Evolutionary conservation across 352 stramenopile genomes (phyloP).

Genomic region (Halophytophthora polymorphica): DNA sequence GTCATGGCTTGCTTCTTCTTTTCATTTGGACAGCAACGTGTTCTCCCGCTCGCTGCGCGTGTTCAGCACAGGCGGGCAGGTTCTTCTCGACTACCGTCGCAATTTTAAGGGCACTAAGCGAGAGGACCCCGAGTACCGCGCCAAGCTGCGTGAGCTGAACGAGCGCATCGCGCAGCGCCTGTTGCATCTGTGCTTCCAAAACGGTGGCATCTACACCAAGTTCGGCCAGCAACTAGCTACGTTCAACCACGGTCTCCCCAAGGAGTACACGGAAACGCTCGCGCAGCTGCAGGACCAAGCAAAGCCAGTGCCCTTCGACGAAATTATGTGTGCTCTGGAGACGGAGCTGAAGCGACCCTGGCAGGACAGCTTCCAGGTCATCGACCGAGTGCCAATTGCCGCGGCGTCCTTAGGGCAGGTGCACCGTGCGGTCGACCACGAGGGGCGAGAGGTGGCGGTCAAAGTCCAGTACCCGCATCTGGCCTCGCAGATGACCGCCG

Average conservation of each 20-base stretch:
- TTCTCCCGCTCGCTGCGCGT: slow-evolving; percentile 64
- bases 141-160: slow-evolving; percentile 61
- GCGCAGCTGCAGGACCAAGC: slow-evolving; percentile 91
- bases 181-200: slow-evolving; percentile 88
- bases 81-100: slow-evolving; percentile 50
- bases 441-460: slow-evolving; percentile 90
- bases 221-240: slow-evolving; percentile 96
- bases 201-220: slow-evolving; percentile 97
- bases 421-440: slow-evolving; percentile 87
- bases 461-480: slow-evolving; percentile 96
- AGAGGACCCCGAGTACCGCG: slow-evolving; percentile 54
- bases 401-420: slow-evolving; percentile 96
- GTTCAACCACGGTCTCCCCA: slow-evolving; percentile 94
- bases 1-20: background rate
- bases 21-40: slow-evolving; percentile 34
- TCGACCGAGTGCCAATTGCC: slow-evolving; percentile 92
- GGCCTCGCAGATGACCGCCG: slow-evolving; percentile 64
- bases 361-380: slow-evolving; percentile 87
- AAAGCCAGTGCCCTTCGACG: slow-evolving; percentile 61
- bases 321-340: slow-evolving; percentile 49
- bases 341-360: slow-evolving; percentile 58
- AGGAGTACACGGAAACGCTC: slow-evolving; percentile 92
- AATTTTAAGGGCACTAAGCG: slow-evolving; percentile 45
- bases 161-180: slow-evolving; percentile 85
- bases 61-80: slow-evolving; percentile 35